These are phyloP conservation scores for Ophiostoma sp. DNA, from an alignment of 2,329 filamentous ascomycete genomes.

Conservation along the genomic window DNA sequence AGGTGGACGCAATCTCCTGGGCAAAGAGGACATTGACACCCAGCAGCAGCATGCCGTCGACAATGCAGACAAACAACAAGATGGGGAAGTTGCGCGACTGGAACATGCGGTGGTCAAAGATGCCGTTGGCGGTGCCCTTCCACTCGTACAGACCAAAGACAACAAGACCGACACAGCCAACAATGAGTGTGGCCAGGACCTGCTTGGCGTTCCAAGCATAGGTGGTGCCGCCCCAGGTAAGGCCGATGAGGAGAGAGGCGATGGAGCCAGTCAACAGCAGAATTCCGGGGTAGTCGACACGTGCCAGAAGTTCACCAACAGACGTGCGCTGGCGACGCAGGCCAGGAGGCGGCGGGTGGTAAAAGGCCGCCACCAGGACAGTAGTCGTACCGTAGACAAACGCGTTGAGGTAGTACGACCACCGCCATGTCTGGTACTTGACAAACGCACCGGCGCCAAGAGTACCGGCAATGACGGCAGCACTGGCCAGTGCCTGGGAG, in stretches of 20 bases:
- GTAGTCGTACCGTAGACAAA: conserved; percentile 13
- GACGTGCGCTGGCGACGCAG: neutral
- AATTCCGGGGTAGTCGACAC: neutral
- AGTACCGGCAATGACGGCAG: neutral
- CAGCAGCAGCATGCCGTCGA: conserved; percentile 8
- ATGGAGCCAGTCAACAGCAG: neutral
- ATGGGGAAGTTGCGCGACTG: conserved; percentile 13
- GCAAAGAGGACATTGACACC: conserved; percentile 13
- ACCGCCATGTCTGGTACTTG: conserved; percentile 18
- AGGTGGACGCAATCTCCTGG: neutral
- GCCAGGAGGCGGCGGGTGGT: neutral
- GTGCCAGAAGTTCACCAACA: neutral
- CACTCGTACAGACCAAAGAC: conserved; percentile 11
- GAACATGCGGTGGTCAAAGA: conserved; percentile 15
- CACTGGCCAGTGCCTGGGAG: neutral
- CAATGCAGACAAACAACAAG: conserved; percentile 1
- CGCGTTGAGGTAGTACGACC: conserved; percentile 11
- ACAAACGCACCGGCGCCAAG: conserved; percentile 12
- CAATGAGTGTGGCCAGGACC: conserved; percentile 11
- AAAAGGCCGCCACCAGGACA: neutral
- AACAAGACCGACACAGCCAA: neutral
- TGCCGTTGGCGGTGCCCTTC: neutral
- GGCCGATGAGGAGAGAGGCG: neutral
- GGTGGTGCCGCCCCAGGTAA: conserved; percentile 10
- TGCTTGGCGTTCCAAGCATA: neutral